Conservation (phyloP, 257 asterid genomes). For the Voacanga thouarsii region DNA sequence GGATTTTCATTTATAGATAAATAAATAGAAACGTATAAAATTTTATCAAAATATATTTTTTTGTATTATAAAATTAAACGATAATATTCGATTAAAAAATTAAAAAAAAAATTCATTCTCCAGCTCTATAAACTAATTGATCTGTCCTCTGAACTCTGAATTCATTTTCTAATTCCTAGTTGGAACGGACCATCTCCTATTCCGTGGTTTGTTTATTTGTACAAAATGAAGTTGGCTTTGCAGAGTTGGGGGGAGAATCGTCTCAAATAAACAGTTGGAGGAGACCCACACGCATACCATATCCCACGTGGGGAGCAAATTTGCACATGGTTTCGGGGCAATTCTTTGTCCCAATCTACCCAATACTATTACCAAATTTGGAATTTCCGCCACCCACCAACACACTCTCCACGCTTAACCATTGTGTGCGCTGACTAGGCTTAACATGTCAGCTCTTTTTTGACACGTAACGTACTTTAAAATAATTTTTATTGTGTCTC, state of each 20-base stretch:
- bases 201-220: not conserved
- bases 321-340: slow-evolving; percentile 4
- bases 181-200: not conserved
- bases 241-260: not conserved
- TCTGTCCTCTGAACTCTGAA: not conserved
- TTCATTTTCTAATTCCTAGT: not conserved
- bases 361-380: slow-evolving; percentile 19
- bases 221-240: too few species aligned
- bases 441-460: slow-evolving; percentile 11
- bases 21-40: too few species aligned
- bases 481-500: not conserved
- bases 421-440: slow-evolving; percentile 21
- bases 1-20: too few species aligned
- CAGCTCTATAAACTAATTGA: not conserved
- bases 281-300: slow-evolving; percentile 18
- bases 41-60: too few species aligned
- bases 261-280: not conserved
- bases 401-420: not conserved
- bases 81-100: too few species aligned
- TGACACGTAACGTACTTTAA: slow-evolving; percentile 12
- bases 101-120: too few species aligned
- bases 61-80: too few species aligned
- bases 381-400: slow-evolving; percentile 7
- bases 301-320: slow-evolving; percentile 29
- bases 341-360: not conserved